Conservation (phyloP, 2,329 filamentous ascomycete genomes). For the Pseudopithomyces maydicus region DNA sequence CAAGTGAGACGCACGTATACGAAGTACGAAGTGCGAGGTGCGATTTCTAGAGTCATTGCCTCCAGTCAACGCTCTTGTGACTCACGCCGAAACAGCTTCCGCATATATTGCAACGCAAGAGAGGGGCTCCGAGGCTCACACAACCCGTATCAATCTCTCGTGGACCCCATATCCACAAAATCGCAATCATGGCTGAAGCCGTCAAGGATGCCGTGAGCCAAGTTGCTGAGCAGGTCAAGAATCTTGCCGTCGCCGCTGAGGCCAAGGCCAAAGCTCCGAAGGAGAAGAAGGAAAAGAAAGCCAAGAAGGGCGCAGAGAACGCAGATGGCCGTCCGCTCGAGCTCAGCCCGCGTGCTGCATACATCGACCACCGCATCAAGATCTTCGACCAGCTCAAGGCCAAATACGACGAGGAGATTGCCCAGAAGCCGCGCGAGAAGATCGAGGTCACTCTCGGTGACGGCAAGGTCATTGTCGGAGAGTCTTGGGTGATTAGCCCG, state of each 20-base stretch:
- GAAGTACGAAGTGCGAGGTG: conserved; percentile 7
- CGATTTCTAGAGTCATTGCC: background rate
- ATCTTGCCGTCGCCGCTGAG: conserved; percentile 56
- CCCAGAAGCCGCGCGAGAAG: conserved; percentile 69
- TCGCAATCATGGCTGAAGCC: conserved; percentile 53
- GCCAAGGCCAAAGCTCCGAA: conserved; percentile 47
- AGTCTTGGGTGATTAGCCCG: conserved; percentile 90
- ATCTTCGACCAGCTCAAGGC: conserved; percentile 90
- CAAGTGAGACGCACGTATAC: background rate
- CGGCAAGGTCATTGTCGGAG: conserved; percentile 73
- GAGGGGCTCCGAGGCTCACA: conserved; percentile 22
- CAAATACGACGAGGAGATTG: conserved; percentile 77
- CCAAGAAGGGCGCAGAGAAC: conserved; percentile 47
- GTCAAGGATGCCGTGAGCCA: conserved; percentile 56
- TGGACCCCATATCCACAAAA: conserved; percentile 4
- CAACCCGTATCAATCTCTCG: background rate
- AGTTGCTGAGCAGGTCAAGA: conserved; percentile 64
- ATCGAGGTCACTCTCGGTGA: conserved; percentile 77
- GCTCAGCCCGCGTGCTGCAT: conserved; percentile 67
- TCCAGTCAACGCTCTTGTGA: conserved; percentile 26
- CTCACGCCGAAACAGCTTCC: conserved; percentile 23
- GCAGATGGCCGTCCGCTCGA: conserved; percentile 52
- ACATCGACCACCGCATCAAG: conserved; percentile 80
- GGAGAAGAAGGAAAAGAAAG: conserved; percentile 56
- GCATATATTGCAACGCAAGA: conserved; percentile 19